Evolutionary conservation across 75 land plant genomes (phyloP), one percentile per base, ranked within the genome.

Genomic region (Selaginella moellendorffii): DNA sequence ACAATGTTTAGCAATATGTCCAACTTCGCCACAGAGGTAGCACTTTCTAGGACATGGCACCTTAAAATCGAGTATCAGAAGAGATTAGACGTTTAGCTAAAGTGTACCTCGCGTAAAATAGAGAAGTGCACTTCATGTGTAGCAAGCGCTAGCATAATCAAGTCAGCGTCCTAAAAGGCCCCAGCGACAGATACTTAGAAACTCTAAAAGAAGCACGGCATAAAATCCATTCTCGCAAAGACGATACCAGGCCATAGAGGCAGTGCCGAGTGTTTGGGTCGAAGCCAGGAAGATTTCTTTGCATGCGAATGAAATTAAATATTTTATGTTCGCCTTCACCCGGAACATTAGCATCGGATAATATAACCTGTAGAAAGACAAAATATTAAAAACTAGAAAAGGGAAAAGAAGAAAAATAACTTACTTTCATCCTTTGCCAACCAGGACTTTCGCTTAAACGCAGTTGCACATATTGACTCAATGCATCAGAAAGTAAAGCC

Each of bases 401-500:
- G 5, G 46, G 5, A 5, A 5, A 5, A 36, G 46, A 36, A 36
- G 46, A 36, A 36, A 5, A 36, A 14, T 5, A 36, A 56, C 21
- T 56, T 2, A 88, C 97, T 86, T 92, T 92, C 17, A 69, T 77
- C 10, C 54, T 60, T 53, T 69, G 65, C 97, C 97, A 92, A 9
- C 96, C 90, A 29, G 80, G 77, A 52, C 76, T 74, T 26, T 56
- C 54, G 70, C 85, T 92, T 56, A 92, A 65, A 60, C 84, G 82
- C 42, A 68, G 27, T 20, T 88, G 97, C 27, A 83, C 69, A 60
- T 88, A 88, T 72, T 88, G 85, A 59, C 85, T 88, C 52, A 92
- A 80, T 29, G 97, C 96, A 61, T 75, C 75, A 0, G 97, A 86
- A n/a, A 92, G 76, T 56, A 74, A 75, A 24, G 75, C 82, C 97